phyloP scores from a whole-genome alignment of 2,329 filamentous ascomycete genomes.

The Ophiosphaerella narmari region DNA sequence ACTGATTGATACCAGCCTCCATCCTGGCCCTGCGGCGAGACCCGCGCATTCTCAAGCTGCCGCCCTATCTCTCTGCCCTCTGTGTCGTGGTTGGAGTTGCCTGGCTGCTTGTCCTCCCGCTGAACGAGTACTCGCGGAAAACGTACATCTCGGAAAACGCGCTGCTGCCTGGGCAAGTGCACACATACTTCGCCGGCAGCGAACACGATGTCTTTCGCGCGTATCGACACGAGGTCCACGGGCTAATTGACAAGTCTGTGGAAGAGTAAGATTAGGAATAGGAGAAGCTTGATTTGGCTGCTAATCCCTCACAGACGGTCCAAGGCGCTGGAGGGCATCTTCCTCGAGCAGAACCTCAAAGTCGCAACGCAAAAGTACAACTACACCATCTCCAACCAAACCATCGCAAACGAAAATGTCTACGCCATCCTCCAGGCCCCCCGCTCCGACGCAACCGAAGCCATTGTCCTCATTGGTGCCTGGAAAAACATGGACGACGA shows the following conservation, averaged over 20 bases:
- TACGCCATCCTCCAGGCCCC: constrained; percentile 94
- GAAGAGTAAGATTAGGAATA: constrained; percentile 37
- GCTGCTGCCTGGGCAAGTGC: constrained; percentile 90
- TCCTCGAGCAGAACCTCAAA: constrained; percentile 81
- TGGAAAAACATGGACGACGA: constrained; percentile 82
- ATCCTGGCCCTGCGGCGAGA: constrained; percentile 76
- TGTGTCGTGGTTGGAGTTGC: constrained; percentile 83
- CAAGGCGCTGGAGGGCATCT: constrained; percentile 73
- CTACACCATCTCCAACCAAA: constrained; percentile 77
- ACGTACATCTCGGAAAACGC: constrained; percentile 99
- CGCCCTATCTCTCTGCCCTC: constrained; percentile 83
- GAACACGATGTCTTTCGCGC: constrained; percentile 94
- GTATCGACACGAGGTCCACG: constrained; percentile 81
- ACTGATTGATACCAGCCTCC: constrained; percentile 50
- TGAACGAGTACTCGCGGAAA: constrained; percentile 85
- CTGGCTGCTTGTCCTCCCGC: constrained; percentile 87
- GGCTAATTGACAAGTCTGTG: constrained; percentile 53
- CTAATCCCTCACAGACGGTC: constrained; percentile 51
- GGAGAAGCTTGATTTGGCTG: no score
- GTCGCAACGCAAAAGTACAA: constrained; percentile 86
- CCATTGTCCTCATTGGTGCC: constrained; percentile 87
- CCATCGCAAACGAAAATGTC: constrained; percentile 81
- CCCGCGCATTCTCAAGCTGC: constrained; percentile 78
- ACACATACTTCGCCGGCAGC: constrained; percentile 95
- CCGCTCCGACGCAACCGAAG: constrained; percentile 93